Conservation (phyloP, 495 filamentous ascomycete species). For the Xylaria acuta region DNA sequence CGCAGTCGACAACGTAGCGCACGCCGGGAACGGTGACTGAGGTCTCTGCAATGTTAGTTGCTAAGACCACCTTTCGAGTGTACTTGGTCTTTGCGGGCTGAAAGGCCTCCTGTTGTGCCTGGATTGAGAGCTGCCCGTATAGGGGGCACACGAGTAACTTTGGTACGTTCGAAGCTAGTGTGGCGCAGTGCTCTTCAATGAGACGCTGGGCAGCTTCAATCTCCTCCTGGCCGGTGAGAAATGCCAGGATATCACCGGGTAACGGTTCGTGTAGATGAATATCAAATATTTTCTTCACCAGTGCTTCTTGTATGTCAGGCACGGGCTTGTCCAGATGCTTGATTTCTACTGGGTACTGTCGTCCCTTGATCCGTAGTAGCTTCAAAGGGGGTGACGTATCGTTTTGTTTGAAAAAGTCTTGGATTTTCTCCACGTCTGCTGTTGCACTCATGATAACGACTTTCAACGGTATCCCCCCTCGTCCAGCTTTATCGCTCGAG, state of each 20-base stretch:
- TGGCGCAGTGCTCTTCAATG: constrained; percentile 76
- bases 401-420: constrained; percentile 69
- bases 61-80: constrained; percentile 87
- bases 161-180: constrained; percentile 75
- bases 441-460: constrained; percentile 98
- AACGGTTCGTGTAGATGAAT: constrained; percentile 87
- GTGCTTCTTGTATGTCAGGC: constrained; percentile 80
- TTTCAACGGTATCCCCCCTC: constrained; percentile 78
- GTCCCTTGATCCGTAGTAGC: constrained; percentile 80
- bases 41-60: constrained; percentile 98
- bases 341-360: constrained; percentile 84
- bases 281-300: constrained; percentile 84
- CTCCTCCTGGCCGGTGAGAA: constrained; percentile 92
- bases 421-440: constrained; percentile 79
- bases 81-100: constrained; percentile 69
- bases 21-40: constrained; percentile 96
- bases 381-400: constrained; percentile 38
- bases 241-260: constrained; percentile 92
- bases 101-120: constrained; percentile 86
- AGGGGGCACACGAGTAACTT: constrained; percentile 62
- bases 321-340: constrained; percentile 79
- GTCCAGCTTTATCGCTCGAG: constrained; percentile 61
- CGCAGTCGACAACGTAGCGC: constrained; percentile 88
- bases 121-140: constrained; percentile 62
- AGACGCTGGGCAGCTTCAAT: constrained; percentile 82